Evolutionary conservation across 768 basidiomycete genomes (phyloP).

Genomic region (Heimioporus sp.): DNA sequence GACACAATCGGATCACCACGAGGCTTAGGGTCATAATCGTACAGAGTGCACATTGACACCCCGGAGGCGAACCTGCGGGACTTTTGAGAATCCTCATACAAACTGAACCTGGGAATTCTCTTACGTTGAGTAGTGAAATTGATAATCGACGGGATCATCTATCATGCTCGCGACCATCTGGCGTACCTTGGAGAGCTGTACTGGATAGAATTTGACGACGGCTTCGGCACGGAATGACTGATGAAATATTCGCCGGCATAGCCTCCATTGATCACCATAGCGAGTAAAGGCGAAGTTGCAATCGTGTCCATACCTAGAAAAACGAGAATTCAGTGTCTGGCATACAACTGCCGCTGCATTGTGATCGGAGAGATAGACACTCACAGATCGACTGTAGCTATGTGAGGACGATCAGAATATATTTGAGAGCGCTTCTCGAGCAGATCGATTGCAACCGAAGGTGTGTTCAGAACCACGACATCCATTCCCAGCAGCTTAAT

Average conservation of each 20-base stretch:
- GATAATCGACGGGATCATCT: slow-evolving; percentile 2
- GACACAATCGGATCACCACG: background rate
- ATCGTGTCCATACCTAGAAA: slow-evolving; percentile 16
- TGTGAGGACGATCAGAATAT: slow-evolving; percentile 50
- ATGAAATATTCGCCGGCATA: slow-evolving; percentile 17
- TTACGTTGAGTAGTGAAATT: slow-evolving; percentile 10
- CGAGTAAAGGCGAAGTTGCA: slow-evolving; percentile 5
- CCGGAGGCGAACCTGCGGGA: background rate
- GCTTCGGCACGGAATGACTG: slow-evolving; percentile 7
- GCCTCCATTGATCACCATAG: slow-evolving; percentile 12
- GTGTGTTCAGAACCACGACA: slow-evolving; percentile 45
- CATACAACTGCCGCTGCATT: background rate
- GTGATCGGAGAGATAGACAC: background rate
- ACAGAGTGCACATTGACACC: background rate
- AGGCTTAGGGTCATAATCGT: background rate
- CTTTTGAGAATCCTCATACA: background rate
- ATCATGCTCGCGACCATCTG: slow-evolving; percentile 7
- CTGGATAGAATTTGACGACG: slow-evolving; percentile 2
- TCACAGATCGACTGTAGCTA: slow-evolving; percentile 18
- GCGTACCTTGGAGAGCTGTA: slow-evolving; percentile 7
- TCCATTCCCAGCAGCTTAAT: slow-evolving; percentile 45
- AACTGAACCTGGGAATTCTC: background rate
- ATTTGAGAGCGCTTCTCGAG: slow-evolving; percentile 45
- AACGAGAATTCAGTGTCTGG: background rate
- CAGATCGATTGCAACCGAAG: slow-evolving; percentile 41